Evolutionary conservation across 257 asterid genomes (phyloP).

Genomic region (Rehmannia glutinosa): DNA sequence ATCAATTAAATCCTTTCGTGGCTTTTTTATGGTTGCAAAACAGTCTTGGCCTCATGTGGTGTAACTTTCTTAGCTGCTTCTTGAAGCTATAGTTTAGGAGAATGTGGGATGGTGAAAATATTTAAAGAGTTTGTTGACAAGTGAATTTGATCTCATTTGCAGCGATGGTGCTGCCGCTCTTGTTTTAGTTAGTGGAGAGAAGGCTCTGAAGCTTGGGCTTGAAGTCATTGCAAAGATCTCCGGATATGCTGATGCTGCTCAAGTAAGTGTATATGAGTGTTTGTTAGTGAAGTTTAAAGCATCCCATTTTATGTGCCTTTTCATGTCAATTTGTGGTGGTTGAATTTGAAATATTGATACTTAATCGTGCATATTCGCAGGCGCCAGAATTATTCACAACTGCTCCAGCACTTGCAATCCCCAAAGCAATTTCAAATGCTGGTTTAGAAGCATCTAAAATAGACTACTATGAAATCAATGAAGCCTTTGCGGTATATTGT

Average conservation of each 20-base stretch:
- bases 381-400: conserved; percentile 97
- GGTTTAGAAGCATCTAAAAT: conserved; percentile 79
- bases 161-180: conserved; percentile 99
- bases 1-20: background rate
- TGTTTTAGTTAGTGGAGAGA: conserved; percentile 92
- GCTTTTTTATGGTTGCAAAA: background rate
- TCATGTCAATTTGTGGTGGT: conserved; percentile 7
- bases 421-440: conserved; percentile 86
- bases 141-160: conserved; percentile 25
- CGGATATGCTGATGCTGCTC: conserved; percentile 99
- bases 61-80: background rate
- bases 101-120: background rate
- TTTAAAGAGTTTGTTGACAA: conserved; percentile 10
- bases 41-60: background rate
- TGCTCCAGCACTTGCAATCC: conserved; percentile 92
- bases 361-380: conserved; percentile 35
- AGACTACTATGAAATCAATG: conserved; percentile 92
- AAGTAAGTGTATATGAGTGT: conserved; percentile 36
- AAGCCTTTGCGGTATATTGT: conserved; percentile 82
- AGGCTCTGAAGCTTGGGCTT: conserved; percentile 76
- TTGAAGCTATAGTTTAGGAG: background rate
- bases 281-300: background rate
- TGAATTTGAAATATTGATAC: conserved; percentile 1
- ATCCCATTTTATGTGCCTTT: background rate
- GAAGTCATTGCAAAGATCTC: conserved; percentile 77